These are phyloP conservation scores for Haplosporangium gracile DNA, from an alignment of 192 early-diverging fungal genomes.

Conservation along the genomic window DNA sequence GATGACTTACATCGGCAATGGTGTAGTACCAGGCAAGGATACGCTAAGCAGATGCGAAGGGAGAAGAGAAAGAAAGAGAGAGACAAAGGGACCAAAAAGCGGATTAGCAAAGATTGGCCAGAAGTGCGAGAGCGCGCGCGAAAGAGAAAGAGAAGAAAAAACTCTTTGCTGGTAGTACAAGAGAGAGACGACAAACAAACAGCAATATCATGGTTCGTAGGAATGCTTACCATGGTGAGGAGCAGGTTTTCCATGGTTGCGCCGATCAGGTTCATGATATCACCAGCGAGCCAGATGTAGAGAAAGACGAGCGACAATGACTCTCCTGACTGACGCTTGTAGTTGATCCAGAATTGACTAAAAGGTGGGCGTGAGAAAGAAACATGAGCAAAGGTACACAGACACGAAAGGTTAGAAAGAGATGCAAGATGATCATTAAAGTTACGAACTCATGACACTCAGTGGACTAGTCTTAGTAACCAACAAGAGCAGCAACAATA, in stretches of 20 bases:
- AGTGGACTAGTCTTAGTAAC: neutral
- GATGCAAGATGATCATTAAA: neutral
- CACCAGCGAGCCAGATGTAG: conserved; percentile 83
- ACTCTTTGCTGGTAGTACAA: neutral
- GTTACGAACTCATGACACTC: neutral
- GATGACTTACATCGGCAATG: conserved; percentile 70
- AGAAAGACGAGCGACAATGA: conserved; percentile 80
- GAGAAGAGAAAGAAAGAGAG: neutral
- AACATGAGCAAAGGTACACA: neutral
- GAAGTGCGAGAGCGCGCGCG: neutral
- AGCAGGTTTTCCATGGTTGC: conserved; percentile 79
- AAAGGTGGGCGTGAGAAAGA: neutral
- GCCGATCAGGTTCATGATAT: conserved; percentile 81
- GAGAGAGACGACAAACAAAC: neutral
- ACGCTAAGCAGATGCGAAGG: conserved; percentile 44
- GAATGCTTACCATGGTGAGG: conserved; percentile 70
- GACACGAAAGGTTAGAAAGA: neutral
- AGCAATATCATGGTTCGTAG: neutral
- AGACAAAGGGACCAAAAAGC: neutral
- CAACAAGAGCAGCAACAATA: no score
- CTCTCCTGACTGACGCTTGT: conserved; percentile 80
- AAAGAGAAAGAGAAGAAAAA: neutral
- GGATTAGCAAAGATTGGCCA: conserved; percentile 21
- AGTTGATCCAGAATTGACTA: conserved; percentile 85
- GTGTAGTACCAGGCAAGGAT: conserved; percentile 80